Conservation (phyloP, 2,329 filamentous ascomycete species). For the Madurella mycetomatis region DNA sequence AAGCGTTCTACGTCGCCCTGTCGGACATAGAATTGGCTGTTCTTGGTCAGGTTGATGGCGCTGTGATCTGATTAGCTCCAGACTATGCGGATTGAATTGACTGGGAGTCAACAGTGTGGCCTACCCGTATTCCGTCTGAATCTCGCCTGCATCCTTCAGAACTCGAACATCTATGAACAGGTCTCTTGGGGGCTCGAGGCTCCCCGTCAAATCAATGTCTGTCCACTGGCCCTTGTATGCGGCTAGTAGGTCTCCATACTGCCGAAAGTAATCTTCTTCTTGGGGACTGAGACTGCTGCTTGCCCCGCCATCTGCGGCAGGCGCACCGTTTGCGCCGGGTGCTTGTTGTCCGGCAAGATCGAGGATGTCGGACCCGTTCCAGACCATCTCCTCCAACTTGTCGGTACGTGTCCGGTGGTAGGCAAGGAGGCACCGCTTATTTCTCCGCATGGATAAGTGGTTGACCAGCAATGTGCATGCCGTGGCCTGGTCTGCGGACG, state of each 20-base stretch:
- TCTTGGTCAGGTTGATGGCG: conserved; percentile 92
- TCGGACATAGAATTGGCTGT: conserved; percentile 95
- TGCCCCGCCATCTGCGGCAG: conserved; percentile 42
- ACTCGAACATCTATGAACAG: conserved; percentile 96
- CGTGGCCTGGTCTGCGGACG: conserved; percentile 72
- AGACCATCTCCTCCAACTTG: conserved; percentile 89
- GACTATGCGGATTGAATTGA: neutral
- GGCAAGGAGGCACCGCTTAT: conserved; percentile 91
- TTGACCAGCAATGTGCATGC: conserved; percentile 89
- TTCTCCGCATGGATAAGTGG: conserved; percentile 89
- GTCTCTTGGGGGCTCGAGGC: conserved; percentile 88
- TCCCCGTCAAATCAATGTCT: conserved; percentile 91
- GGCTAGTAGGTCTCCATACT: conserved; percentile 88
- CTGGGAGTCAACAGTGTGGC: conserved; percentile 28
- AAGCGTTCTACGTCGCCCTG: conserved; percentile 93
- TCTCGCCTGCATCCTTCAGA: conserved; percentile 93
- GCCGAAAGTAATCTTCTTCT: conserved; percentile 91
- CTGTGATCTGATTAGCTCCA: conserved; percentile 42
- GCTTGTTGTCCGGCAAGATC: conserved; percentile 60
- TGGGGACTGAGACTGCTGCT: conserved; percentile 85
- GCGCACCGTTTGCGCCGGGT: conserved; percentile 31
- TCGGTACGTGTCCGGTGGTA: conserved; percentile 89
- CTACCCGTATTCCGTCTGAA: conserved; percentile 98
- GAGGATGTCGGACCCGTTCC: conserved; percentile 80
- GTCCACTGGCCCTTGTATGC: conserved; percentile 98